Evolutionary conservation across 208 protist species (phyloP).

Genomic region (Giardia duodenalis): DNA sequence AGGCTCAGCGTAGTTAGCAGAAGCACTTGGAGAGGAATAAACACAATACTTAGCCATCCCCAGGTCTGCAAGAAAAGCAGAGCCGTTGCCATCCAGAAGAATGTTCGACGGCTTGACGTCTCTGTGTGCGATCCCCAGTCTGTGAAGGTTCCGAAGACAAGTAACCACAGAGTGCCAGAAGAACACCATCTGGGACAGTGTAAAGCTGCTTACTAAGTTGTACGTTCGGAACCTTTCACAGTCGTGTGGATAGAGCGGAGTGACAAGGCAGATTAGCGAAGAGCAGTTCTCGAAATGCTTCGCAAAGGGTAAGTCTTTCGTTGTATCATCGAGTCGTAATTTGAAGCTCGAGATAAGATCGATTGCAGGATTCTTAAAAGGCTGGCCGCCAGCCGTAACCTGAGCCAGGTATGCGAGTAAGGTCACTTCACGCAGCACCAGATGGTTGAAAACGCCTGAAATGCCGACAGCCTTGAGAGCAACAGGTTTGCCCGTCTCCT

Average conservation of each 20-base stretch:
- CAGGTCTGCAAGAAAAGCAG: constrained; percentile 74
- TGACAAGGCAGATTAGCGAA: neutral
- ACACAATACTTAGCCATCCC: constrained; percentile 80
- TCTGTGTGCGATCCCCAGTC: constrained; percentile 35
- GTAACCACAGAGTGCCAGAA: neutral
- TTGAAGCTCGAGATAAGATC: neutral
- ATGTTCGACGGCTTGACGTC: constrained; percentile 46
- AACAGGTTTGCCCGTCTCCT: neutral
- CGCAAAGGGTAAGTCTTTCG: neutral
- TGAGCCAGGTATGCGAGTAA: neutral
- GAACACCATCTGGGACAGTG: neutral
- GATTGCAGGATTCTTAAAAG: neutral
- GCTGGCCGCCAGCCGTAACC: neutral
- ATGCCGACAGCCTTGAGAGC: neutral
- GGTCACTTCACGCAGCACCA: neutral
- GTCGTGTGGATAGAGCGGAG: neutral
- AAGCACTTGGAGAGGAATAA: constrained; percentile 24
- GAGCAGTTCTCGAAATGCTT: too few relatives aligned
- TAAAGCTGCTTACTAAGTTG: neutral
- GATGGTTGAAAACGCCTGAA: neutral
- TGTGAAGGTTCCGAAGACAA: constrained; percentile 27
- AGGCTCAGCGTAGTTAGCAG: constrained; percentile 51
- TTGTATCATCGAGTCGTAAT: neutral
- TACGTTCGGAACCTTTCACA: neutral
- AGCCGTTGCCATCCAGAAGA: constrained; percentile 59